Evolutionary conservation across 2,329 filamentous ascomycete species (phyloP).

Genomic region (Mariannaea elegans): DNA sequence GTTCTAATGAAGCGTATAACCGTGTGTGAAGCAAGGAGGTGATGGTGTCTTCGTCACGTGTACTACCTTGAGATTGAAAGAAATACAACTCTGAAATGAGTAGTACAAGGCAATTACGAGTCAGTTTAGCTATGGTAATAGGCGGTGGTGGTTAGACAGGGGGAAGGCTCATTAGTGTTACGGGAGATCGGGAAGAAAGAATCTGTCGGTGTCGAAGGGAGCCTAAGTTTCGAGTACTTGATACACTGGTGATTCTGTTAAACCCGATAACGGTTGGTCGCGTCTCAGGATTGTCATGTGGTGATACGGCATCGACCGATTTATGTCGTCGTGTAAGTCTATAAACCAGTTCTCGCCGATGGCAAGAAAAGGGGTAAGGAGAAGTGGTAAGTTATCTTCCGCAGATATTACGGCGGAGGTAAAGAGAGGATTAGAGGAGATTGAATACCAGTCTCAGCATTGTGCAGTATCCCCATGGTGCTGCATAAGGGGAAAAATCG

Average conservation of each 20-base stretch:
- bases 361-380: not conserved
- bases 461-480: too few species aligned
- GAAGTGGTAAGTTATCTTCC: too few species aligned
- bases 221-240: constrained; percentile 1
- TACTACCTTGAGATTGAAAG: too few species aligned
- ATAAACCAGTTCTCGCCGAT: too few species aligned
- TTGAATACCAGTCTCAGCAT: too few species aligned
- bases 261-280: not conserved
- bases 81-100: not conserved
- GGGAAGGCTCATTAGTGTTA: constrained; percentile 11
- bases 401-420: too few species aligned
- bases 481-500: too few species aligned
- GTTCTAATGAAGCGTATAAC: too few species aligned
- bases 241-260: not conserved
- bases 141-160: constrained; percentile 1
- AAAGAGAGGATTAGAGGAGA: too few species aligned
- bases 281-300: constrained; percentile 14
- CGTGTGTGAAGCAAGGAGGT: too few species aligned
- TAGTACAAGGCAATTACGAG: constrained; percentile 2
- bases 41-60: too few species aligned
- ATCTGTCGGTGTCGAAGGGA: not conserved
- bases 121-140: not conserved
- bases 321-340: not conserved
- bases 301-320: constrained; percentile 2
- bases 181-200: constrained; percentile 6